Evolutionary conservation across 495 filamentous ascomycete species (phyloP), one percentile per base, ranked within the genome.

Genomic region (Penicillium goetzii): DNA sequence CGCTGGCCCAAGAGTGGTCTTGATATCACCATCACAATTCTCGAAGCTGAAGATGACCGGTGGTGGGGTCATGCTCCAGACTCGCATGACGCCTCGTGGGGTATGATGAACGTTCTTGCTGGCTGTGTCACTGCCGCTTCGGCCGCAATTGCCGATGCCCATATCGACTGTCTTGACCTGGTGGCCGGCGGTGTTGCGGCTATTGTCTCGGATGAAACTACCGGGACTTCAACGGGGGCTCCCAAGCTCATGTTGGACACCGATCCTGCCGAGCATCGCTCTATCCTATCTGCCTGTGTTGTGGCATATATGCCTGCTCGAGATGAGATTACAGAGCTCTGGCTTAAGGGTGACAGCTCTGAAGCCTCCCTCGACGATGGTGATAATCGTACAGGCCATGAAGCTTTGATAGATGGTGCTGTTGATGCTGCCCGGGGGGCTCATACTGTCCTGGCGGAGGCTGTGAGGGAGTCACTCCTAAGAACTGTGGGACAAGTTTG

Each of bases 1-100:
- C 83, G 93, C 34, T 99, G 95, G 92, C 95, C 95, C 19, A 99
- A 99, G 83, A 96, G 91, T 72, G 93, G 92, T 19, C 86, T 96
- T 14, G 95, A 99, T 64, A 87, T 98, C 33, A 88, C 96, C 9
- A 84, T 99, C 57, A 97, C 93, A 0, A 87, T 99, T 43, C 79
- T 99, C 15, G 95, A 99, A 78, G 96, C 92, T 7, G 95, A 97
- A 64, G 88, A 87, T 61, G 89, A 90, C 58, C 84, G 85, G 57
- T 85, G 83, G 81, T 84, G 83, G 83, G 81, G 83, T 25, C 79
- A 85, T 72, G 73, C 75, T 19, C 74, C 79, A 0, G 75, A 80
- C 56, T 77, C 77, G 19, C 78, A 82, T 62, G 74, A 79, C 68
- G 74, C 78, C 4, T 86, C 86, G 23, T 91, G 89, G 83, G 88